These are phyloP conservation scores for Pholiota microspora DNA, from an alignment of 768 basidiomycete genomes.

Conservation along the genomic window DNA sequence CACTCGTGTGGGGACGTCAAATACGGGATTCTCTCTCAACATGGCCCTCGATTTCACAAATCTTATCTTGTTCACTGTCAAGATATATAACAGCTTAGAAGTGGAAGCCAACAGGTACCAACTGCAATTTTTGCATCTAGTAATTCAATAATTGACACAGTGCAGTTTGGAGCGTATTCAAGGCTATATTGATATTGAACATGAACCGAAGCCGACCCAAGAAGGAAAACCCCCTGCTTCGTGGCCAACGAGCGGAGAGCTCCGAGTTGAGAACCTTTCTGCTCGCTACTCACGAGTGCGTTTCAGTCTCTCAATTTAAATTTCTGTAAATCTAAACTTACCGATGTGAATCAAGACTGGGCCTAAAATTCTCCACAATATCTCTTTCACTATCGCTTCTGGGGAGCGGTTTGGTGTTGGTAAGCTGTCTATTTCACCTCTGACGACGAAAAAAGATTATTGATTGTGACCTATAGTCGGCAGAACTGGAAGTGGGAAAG, in stretches of 20 bases:
- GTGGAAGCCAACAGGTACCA: slow-evolving; percentile 30
- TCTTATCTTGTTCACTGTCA: slow-evolving; percentile 48
- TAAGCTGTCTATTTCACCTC: slow-evolving; percentile 19
- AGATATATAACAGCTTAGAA: slow-evolving; percentile 40
- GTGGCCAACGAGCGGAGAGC: slow-evolving; percentile 61
- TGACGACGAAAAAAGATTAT: neutral
- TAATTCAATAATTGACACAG: neutral
- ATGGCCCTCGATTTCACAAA: slow-evolving; percentile 57
- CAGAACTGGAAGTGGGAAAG: slow-evolving; percentile 27
- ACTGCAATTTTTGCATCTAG: neutral
- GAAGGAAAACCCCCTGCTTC: slow-evolving; percentile 56
- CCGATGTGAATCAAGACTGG: slow-evolving; percentile 28
- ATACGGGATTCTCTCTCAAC: slow-evolving; percentile 50
- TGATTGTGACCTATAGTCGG: slow-evolving; percentile 14
- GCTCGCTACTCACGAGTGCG: slow-evolving; percentile 48
- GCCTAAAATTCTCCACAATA: slow-evolving; percentile 54
- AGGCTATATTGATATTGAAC: slow-evolving; percentile 57
- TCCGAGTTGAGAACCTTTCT: slow-evolving; percentile 52
- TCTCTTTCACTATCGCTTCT: slow-evolving; percentile 49
- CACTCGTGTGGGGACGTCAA: slow-evolving; percentile 36
- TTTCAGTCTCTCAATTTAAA: neutral
- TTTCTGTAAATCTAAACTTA: too few species aligned
- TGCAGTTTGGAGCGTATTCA: slow-evolving; percentile 60
- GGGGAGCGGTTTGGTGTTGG: slow-evolving; percentile 58
- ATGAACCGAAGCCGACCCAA: slow-evolving; percentile 42